A percentile compares a stretch with the other conserved stretches of the same genome.
Evolutionary conservation across 2,329 filamentous ascomycete species (phyloP).

Genomic region (Cryphonectria naterciae): DNA sequence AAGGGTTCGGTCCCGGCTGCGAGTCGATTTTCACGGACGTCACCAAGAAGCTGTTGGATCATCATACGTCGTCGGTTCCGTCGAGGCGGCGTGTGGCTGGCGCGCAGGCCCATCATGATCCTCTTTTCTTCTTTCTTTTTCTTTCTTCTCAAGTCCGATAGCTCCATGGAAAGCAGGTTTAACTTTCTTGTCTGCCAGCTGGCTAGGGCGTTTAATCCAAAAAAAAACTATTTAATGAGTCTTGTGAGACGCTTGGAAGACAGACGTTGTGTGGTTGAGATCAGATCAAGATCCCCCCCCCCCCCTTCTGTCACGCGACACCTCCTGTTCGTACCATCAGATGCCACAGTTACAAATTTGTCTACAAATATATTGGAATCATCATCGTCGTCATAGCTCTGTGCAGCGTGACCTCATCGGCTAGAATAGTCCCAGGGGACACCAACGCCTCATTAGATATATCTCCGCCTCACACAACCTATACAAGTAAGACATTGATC

Average conservation of each 20-base stretch:
- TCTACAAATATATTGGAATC: background rate
- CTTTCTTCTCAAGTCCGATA: background rate
- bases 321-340: background rate
- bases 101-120: background rate
- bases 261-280: background rate
- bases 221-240: background rate
- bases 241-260: background rate
- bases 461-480: background rate
- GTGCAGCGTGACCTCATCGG: background rate
- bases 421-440: background rate
- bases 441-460: background rate
- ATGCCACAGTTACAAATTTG: background rate
- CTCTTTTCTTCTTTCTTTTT: background rate
- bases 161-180: background rate
- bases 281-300: background rate
- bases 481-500: background rate
- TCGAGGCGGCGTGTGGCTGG: background rate
- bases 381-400: background rate
- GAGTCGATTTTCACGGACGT: background rate
- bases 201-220: background rate
- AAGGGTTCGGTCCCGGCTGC: background rate
- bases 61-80: background rate
- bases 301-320: background rate
- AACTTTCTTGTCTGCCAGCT: background rate
- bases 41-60: background rate